These are phyloP conservation scores for Chytriomyces sp. DNA, from an alignment of 192 early-diverging fungal species.

Conservation along the genomic window DNA sequence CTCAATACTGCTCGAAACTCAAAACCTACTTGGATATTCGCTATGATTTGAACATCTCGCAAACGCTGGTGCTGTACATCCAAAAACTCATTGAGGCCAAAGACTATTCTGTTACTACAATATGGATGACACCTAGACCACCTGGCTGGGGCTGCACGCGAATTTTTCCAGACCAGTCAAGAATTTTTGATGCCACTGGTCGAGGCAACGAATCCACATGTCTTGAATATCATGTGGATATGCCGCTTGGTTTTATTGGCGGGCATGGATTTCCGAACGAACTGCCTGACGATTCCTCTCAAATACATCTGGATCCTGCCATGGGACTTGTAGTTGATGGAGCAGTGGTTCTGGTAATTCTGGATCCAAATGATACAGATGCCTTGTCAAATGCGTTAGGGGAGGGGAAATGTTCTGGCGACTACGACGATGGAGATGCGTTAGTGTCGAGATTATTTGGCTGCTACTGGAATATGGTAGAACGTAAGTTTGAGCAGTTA, in stretches of 20 bases:
- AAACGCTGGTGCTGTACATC: neutral
- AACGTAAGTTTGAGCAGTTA: neutral
- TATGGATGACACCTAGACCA: neutral
- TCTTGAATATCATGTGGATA: neutral
- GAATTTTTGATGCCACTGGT: too few species aligned
- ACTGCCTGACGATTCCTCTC: neutral
- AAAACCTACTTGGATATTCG: conserved; percentile 2
- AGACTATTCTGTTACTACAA: neutral
- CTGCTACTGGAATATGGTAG: conserved; percentile 3
- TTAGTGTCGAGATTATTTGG: neutral
- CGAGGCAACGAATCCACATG: too few species aligned
- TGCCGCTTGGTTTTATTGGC: neutral
- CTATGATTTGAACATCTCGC: neutral
- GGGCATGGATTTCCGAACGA: neutral
- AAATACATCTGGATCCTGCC: neutral
- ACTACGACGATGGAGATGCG: neutral
- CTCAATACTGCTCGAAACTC: neutral
- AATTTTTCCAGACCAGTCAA: neutral
- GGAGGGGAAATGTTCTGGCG: neutral
- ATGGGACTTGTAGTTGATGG: conserved; percentile 13
- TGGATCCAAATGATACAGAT: neutral
- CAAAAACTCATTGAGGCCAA: neutral
- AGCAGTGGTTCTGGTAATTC: conserved; percentile 4
- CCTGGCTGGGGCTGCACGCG: conserved; percentile 17
- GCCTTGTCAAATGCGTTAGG: too few species aligned